Conservation (phyloP, 1,284 basidiomycete genomes). For the Malassezia sympodialis region DNA sequence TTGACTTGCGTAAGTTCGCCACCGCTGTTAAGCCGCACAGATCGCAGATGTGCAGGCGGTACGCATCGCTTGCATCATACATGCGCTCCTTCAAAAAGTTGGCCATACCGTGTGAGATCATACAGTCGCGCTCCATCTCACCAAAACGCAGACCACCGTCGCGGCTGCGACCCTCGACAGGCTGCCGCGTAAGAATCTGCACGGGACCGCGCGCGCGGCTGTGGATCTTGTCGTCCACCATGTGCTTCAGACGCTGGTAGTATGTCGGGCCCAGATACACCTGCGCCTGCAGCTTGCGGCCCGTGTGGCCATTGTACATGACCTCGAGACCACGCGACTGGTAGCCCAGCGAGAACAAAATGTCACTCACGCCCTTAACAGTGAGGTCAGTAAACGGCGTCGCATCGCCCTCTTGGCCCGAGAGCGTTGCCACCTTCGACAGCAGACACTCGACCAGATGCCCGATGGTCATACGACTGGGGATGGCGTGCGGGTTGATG, state of each 20-base stretch:
- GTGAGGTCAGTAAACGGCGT: slow-evolving; percentile 98
- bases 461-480: slow-evolving; percentile 99
- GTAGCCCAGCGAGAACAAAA: slow-evolving; percentile 38
- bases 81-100: slow-evolving; percentile 62
- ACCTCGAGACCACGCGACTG: slow-evolving; percentile 89
- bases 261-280: slow-evolving; percentile 98
- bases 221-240: slow-evolving; percentile 99
- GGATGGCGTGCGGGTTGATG: slow-evolving; percentile 99
- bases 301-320: slow-evolving; percentile 98
- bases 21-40: slow-evolving; percentile 42
- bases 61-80: slow-evolving; percentile 45
- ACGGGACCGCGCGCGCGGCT: slow-evolving; percentile 92
- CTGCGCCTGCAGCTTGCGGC: slow-evolving; percentile 90
- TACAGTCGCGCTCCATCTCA: slow-evolving; percentile 99
- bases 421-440: slow-evolving; percentile 89
- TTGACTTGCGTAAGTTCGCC: slow-evolving; percentile 44
- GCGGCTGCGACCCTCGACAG: slow-evolving; percentile 96
- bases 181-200: slow-evolving; percentile 93
- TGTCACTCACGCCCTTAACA: slow-evolving; percentile 61
- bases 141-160: slow-evolving; percentile 98
- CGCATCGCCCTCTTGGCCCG: slow-evolving; percentile 92
- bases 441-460: slow-evolving; percentile 97
- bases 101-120: slow-evolving; percentile 99
- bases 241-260: slow-evolving; percentile 98
- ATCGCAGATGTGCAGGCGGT: slow-evolving; percentile 46